Evolutionary conservation across 2,329 filamentous ascomycete genomes (phyloP).

Genomic region (Colletotrichum chrysophilum): DNA sequence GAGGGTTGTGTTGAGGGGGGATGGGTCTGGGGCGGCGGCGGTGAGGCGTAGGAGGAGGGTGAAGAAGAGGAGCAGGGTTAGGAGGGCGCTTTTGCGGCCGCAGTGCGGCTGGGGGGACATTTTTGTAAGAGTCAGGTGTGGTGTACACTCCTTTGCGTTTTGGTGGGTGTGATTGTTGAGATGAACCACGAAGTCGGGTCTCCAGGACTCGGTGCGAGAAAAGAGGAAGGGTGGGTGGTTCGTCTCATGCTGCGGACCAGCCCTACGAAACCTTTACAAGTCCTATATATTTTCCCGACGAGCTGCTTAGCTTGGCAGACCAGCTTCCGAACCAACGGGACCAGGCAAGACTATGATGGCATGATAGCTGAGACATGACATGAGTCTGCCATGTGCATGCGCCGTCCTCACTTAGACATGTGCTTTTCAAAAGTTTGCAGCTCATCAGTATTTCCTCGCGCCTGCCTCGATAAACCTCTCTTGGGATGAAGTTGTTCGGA

Average conservation of each 20-base stretch:
- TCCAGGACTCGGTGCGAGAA: neutral
- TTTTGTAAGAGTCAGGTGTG: neutral
- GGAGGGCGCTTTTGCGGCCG: neutral
- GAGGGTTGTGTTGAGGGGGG: slow-evolving; percentile 16
- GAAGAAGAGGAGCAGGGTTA: neutral
- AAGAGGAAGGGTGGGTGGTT: neutral
- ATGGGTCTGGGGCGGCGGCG: slow-evolving; percentile 1
- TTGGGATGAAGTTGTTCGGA: neutral
- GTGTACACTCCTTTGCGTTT: too few species aligned
- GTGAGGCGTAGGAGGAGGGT: slow-evolving; percentile 13
- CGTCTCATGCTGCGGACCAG: neutral
- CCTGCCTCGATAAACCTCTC: neutral
- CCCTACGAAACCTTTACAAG: neutral
- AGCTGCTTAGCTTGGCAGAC: neutral
- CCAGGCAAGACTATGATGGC: neutral
- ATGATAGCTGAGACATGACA: neutral
- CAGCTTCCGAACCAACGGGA: neutral
- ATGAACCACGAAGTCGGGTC: neutral
- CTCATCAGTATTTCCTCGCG: neutral
- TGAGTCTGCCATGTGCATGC: neutral
- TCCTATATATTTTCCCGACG: neutral
- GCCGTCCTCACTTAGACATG: neutral
- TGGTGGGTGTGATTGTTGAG: neutral
- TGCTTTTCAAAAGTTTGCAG: neutral
- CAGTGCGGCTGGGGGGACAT: neutral